A percentile compares a stretch with the other conserved stretches of the same genome.
phyloP scores from a whole-genome alignment of 192 early-diverging fungal species.

The Linnemannia zychae region DNA sequence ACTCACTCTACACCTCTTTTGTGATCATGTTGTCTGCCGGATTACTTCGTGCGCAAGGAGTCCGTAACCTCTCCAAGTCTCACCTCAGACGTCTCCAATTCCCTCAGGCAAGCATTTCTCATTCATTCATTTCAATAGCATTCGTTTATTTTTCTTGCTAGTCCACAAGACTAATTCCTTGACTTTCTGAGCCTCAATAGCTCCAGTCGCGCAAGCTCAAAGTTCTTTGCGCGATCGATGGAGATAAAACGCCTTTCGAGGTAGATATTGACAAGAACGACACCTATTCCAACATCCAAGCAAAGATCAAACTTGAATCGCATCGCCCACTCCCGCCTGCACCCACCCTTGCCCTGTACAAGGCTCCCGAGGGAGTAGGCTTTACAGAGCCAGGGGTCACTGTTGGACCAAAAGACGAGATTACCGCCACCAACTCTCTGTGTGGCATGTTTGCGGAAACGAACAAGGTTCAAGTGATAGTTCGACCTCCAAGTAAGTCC shows the following conservation, averaged over 20 bases:
- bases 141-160: neutral
- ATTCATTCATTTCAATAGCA: neutral
- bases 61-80: conserved; percentile 16
- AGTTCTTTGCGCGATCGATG: conserved; percentile 38
- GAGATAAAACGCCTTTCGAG: conserved; percentile 10
- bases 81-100: conserved; percentile 14
- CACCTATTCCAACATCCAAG: conserved; percentile 11
- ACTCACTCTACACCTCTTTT: no score
- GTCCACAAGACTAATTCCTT: conserved; percentile 7
- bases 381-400: conserved; percentile 35
- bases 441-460: conserved; percentile 50
- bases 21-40: conserved; percentile 18
- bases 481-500: conserved; percentile 29
- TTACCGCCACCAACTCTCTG: no score
- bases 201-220: conserved; percentile 22
- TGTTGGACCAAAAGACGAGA: conserved; percentile 25
- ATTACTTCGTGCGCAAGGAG: conserved; percentile 33
- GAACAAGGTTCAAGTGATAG: conserved; percentile 32
- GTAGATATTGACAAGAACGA: conserved; percentile 28
- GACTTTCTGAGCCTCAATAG: neutral
- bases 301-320: neutral
- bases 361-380: conserved; percentile 13
- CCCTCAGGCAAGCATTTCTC: conserved; percentile 22
- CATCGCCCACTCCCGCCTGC: conserved; percentile 5
- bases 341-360: conserved; percentile 19